Evolutionary conservation across 2,329 filamentous ascomycete genomes (phyloP), one percentile per base, ranked within the genome.

Genomic region (Leptographium galeiforme): DNA sequence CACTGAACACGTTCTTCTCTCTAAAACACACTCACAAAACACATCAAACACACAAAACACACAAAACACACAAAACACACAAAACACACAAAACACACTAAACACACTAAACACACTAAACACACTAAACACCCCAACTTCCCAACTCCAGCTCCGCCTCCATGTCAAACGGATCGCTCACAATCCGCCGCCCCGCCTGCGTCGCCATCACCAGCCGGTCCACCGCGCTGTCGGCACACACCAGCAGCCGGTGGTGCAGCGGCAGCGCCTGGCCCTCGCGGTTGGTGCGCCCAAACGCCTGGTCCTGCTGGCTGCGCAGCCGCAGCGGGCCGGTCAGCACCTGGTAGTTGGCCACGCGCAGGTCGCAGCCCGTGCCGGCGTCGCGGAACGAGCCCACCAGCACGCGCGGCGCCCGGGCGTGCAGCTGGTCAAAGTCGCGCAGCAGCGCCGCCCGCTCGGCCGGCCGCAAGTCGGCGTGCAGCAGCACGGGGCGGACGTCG

Each of bases 231-330:
- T 61, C 60, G 18, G 58, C 60, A 0, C 53, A 53, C 11, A 60
- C 54, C 3, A 60, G 55, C 53, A 61, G 55, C 25, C 36, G 43
- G 41, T 61, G 60, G 41, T 56, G 56, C 50, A 61, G 56, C n/a
- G 10, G 48, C 48, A 61, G 51, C 25, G 54, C 53, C 52, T 60
- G 59, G 50, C 59, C 59, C 55, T 58, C 56, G 41, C 59, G 57
- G 57, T 60, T 60, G 18, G 59, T 60, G 38, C 59, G 59, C 1
- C 57, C 56, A 58, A 60, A 60, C 8, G 59, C 59, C 57, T 60
- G 59, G 48, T 58, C 55, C 47, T 58, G 55, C 41, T 58, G 57
- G 54, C 57, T 58, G 56, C 44, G 50, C 34, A 59, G 52, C 12
- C 60, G 56, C 55, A 61, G 48, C 30, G 59, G 57, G 8, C 59